phyloP scores from a whole-genome alignment of 305 asterid genomes.

The Stenogyne calaminthoides region DNA sequence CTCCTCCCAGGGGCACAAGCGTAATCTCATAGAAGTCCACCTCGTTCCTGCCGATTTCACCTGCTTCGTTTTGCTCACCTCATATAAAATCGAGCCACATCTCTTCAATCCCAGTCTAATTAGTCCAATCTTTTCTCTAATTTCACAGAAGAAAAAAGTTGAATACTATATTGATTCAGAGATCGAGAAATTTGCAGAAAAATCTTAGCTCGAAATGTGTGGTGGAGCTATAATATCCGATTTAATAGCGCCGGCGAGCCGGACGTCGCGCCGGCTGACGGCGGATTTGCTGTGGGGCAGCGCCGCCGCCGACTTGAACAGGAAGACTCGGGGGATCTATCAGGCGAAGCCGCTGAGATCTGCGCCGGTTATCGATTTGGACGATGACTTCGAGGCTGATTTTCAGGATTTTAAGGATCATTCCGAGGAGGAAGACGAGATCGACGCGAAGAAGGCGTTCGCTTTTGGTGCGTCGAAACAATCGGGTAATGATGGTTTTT shows the following conservation, averaged over 20 bases:
- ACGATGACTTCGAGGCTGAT: conserved; percentile 83
- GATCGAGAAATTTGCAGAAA: conserved; percentile 6
- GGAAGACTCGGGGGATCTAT: conserved; percentile 38
- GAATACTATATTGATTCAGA: neutral
- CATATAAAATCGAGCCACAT: conserved; percentile 28
- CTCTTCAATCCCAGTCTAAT: conserved; percentile 23
- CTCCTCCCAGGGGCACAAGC: neutral
- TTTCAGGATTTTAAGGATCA: conserved; percentile 78
- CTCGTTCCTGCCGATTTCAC: conserved; percentile 46
- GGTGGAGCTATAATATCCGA: conserved; percentile 92
- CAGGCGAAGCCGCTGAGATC: conserved; percentile 65
- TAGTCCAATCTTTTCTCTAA: conserved; percentile 16
- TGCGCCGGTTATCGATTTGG: conserved; percentile 46
- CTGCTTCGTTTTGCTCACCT: conserved; percentile 34
- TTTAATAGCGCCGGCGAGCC: conserved; percentile 51
- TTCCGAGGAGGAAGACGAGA: conserved; percentile 52
- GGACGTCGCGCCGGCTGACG: conserved; percentile 64
- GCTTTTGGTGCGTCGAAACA: conserved; percentile 55
- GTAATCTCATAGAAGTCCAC: conserved; percentile 12
- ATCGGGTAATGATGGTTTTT: conserved; percentile 35
- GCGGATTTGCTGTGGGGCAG: conserved; percentile 81
- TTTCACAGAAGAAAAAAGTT: neutral
- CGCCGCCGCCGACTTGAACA: conserved; percentile 43
- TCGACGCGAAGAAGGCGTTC: conserved; percentile 50
- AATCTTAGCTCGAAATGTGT: conserved; percentile 47